Base-by-base conservation (phyloP, 371 early-diverging fungal species). In the Actinomortierella wolfii region DNA sequence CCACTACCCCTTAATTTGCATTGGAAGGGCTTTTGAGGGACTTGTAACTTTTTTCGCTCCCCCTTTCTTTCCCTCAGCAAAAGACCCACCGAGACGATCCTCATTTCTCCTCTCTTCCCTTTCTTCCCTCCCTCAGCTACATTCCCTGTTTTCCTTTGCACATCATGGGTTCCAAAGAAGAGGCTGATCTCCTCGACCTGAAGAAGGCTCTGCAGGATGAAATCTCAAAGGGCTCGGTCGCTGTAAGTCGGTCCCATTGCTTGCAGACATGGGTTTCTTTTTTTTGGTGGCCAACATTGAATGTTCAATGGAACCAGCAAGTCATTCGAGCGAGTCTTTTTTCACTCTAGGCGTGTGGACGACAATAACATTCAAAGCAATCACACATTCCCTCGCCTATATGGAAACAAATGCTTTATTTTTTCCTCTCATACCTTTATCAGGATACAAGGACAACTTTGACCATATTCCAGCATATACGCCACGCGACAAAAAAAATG, bases 171-270 rank as follows among this genome's bases (percentile, higher is more conserved):
- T 34, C 44, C 21, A 73, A 60, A 28, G 45, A 63, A 28, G 74
- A 73, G 48, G 58, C 57, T 53, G 74, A 73, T 55, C 49, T 73
- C 50, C 63, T 67, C 53, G 74, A 73, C 59, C 52, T 73, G 47
- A 73, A 73, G 51, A 73, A 73, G 74, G 46, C 67, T 21, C 39
- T 73, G 43, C 67, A 67, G 51, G 64, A 73, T 67, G 74, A 67
- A 1, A 58, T 67, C 28, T 56, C 40, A 18, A 66, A 73, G 57
- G 74, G 74, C 49, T 62, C 20, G 51, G 56, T 59, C 28, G 29
- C 59, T 54, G 68, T 68, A 68, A 51, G 56, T 34, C 8, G n/a
- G 26, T 43, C 15, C 2, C n/a, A n/a, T 28, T 41, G 21, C 23
- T 40, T 48, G 21, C 8, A 23, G 18, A 15, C 5, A 18, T 15